Evolutionary conservation across 176 grass and related monocot species (phyloP).

Genomic region (Musa beccarii): DNA sequence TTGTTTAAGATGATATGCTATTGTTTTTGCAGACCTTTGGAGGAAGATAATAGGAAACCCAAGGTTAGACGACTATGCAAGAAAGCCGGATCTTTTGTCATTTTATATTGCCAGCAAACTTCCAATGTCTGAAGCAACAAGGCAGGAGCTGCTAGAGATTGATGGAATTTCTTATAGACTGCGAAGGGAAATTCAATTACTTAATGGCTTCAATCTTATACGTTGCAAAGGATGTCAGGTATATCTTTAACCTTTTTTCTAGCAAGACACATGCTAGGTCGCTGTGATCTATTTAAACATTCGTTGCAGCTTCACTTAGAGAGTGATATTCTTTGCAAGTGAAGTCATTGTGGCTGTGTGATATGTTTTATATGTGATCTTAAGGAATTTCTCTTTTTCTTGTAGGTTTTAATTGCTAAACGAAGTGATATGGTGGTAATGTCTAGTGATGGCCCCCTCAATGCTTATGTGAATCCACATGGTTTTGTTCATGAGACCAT

Average conservation of each 20-base stretch:
- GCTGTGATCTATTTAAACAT: neutral
- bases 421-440: slow-evolving; percentile 66
- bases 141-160: slow-evolving; percentile 85
- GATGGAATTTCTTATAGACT: slow-evolving; percentile 83
- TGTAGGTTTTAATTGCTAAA: slow-evolving; percentile 47
- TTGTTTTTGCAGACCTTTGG: slow-evolving; percentile 66
- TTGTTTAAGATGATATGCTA: neutral
- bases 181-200: slow-evolving; percentile 77
- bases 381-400: slow-evolving; percentile 19
- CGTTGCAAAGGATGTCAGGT: slow-evolving; percentile 78
- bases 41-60: slow-evolving; percentile 54
- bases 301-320: neutral
- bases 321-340: neutral
- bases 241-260: slow-evolving; percentile 4
- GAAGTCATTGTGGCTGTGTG: neutral
- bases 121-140: slow-evolving; percentile 69
- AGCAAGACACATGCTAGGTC: neutral
- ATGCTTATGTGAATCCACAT: slow-evolving; percentile 37
- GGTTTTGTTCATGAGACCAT: slow-evolving; percentile 50
- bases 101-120: slow-evolving; percentile 93
- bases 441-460: slow-evolving; percentile 51
- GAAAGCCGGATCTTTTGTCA: slow-evolving; percentile 73
- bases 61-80: slow-evolving; percentile 59
- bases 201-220: slow-evolving; percentile 70
- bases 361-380: neutral